Conservation (phyloP, 805 yeast species). For the Candida coleopterorum region DNA sequence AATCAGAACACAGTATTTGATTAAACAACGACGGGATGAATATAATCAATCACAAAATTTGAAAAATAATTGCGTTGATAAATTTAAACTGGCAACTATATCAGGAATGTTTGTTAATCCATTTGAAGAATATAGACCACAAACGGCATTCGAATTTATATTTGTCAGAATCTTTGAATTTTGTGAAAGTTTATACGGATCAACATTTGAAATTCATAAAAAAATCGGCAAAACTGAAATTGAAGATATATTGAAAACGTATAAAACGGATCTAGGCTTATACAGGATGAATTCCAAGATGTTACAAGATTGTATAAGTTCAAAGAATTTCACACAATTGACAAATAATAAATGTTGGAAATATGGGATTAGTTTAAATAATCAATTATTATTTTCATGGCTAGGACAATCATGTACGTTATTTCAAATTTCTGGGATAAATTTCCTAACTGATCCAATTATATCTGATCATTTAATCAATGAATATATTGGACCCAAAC, state of each 20-base stretch:
- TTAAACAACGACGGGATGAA: slow-evolving; percentile 38
- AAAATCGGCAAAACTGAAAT: slow-evolving; percentile 50
- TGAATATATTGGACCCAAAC: slow-evolving; percentile 69
- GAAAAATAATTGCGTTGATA: slow-evolving; percentile 12
- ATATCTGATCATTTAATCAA: slow-evolving; percentile 62
- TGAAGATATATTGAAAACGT: slow-evolving; percentile 53
- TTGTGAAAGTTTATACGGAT: slow-evolving; percentile 49
- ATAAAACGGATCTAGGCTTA: slow-evolving; percentile 51
- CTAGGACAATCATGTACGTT: slow-evolving; percentile 86
- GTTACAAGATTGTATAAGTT: slow-evolving; percentile 22
- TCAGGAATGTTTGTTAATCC: slow-evolving; percentile 88
- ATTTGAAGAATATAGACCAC: slow-evolving; percentile 83
- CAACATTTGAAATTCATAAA: slow-evolving; percentile 31
- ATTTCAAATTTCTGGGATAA: slow-evolving; percentile 66
- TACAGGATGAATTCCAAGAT: slow-evolving; percentile 30
- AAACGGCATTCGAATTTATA: slow-evolving; percentile 82
- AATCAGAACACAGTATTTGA: slow-evolving; percentile 48
- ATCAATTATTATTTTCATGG: slow-evolving; percentile 74
- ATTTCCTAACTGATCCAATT: slow-evolving; percentile 81
- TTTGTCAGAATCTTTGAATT: slow-evolving; percentile 68
- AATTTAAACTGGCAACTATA: slow-evolving; percentile 38
- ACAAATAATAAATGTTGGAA: neutral
- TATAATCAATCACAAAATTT: slow-evolving; percentile 13
- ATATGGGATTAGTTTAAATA: neutral
- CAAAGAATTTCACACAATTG: slow-evolving; percentile 16